These are phyloP conservation scores for Podospora pseudoanserina DNA, from an alignment of 495 filamentous ascomycete genomes.

Conservation along the genomic window DNA sequence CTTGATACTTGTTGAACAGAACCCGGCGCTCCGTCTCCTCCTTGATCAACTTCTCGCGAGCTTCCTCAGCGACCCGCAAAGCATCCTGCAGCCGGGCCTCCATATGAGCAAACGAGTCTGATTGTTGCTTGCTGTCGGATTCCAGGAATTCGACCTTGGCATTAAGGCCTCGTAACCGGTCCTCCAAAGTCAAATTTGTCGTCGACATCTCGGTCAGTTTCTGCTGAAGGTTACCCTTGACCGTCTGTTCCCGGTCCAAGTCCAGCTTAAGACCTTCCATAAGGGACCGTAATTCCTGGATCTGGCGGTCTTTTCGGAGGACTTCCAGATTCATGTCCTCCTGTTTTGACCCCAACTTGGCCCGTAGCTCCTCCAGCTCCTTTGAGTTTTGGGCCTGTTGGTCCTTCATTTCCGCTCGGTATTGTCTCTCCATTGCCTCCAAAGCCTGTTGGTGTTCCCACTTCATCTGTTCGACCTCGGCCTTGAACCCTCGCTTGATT, in stretches of 20 bases:
- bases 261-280: constrained; percentile 55
- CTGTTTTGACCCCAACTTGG: constrained; percentile 57
- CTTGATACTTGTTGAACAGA: constrained; percentile 95
- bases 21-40: constrained; percentile 90
- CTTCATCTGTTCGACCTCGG: constrained; percentile 29
- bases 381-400: constrained; percentile 55
- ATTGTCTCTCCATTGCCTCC: constrained; percentile 41
- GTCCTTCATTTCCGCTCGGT: constrained; percentile 50
- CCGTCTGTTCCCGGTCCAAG: constrained; percentile 52
- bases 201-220: constrained; percentile 62
- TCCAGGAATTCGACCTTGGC: constrained; percentile 83
- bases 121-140: constrained; percentile 80
- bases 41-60: constrained; percentile 77
- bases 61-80: constrained; percentile 58
- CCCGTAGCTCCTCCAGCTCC: constrained; percentile 64
- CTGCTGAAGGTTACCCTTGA: constrained; percentile 31
- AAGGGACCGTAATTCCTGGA: constrained; percentile 50
- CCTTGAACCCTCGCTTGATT: constrained; percentile 36
- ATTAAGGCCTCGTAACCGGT: constrained; percentile 66
- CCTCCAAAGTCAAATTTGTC: constrained; percentile 66
- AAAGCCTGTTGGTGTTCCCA: constrained; percentile 39
- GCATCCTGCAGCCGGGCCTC: constrained; percentile 76
- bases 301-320: constrained; percentile 59
- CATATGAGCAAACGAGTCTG: constrained; percentile 70
- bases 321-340: constrained; percentile 61